A percentile compares a stretch with the other conserved stretches of the same genome.
Evolutionary conservation across 768 basidiomycete species (phyloP).

Genomic region (Pleurotus sapidus): DNA sequence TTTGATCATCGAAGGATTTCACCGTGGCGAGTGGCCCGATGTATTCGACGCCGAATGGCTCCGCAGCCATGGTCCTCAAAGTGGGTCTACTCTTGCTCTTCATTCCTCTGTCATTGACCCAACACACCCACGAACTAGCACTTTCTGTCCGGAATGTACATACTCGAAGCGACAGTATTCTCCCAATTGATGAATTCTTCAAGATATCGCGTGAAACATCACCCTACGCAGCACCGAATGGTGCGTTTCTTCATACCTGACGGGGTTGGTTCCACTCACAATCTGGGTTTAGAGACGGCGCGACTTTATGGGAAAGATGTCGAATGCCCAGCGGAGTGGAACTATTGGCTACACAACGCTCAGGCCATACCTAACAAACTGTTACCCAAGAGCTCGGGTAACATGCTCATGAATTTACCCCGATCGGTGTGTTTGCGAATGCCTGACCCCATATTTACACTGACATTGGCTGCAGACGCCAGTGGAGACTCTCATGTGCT

Average conservation of each 20-base stretch:
- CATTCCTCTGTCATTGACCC: background rate
- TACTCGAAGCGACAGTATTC: conserved; percentile 47
- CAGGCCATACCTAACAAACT: conserved; percentile 50
- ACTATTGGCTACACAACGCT: conserved; percentile 49
- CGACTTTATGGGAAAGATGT: conserved; percentile 79
- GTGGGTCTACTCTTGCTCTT: conserved; percentile 13
- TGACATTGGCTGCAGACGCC: conserved; percentile 35
- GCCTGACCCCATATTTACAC: background rate
- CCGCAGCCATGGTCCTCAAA: conserved; percentile 23
- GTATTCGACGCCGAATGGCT: conserved; percentile 61
- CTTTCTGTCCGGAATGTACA: conserved; percentile 65
- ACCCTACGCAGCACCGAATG: conserved; percentile 32
- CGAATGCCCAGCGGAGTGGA: conserved; percentile 65
- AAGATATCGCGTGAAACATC: conserved; percentile 33
- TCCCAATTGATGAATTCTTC: conserved; percentile 55
- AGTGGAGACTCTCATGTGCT: conserved; percentile 84
- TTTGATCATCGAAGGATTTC: conserved; percentile 61
- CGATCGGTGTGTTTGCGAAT: conserved; percentile 36
- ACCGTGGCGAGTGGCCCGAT: conserved; percentile 57
- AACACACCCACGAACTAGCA: conserved; percentile 30
- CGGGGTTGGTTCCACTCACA: background rate
- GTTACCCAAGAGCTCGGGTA: conserved; percentile 49
- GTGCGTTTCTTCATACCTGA: conserved; percentile 22
- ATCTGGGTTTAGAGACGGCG: conserved; percentile 42
- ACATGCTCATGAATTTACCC: conserved; percentile 58